These are phyloP conservation scores for Anthoceros angustus DNA, from an alignment of 225 moss, liverwort and hornwort genomes.

Conservation along the genomic window DNA sequence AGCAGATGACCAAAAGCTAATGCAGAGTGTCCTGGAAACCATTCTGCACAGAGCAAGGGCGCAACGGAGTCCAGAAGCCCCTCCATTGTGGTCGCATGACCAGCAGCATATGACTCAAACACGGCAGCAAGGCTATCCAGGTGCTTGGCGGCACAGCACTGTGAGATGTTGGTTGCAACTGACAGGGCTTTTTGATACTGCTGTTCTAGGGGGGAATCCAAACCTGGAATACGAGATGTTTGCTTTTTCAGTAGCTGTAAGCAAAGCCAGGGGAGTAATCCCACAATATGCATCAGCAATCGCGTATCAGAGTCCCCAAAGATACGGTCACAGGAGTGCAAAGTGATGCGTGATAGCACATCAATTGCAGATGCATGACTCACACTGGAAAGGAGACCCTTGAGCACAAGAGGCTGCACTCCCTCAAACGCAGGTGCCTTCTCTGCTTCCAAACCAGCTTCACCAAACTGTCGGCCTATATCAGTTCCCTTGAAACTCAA, in stretches of 20 bases:
- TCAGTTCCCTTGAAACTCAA: slow-evolving; percentile 84
- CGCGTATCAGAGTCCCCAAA: slow-evolving; percentile 97
- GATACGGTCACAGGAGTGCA: slow-evolving; percentile 93
- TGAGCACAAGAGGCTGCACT: slow-evolving; percentile 83
- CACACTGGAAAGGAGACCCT: slow-evolving; percentile 96
- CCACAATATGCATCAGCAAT: slow-evolving; percentile 94
- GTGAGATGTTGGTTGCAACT: slow-evolving; percentile 92
- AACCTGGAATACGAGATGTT: slow-evolving; percentile 22
- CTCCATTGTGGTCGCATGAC: slow-evolving; percentile 68
- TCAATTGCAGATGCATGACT: slow-evolving; percentile 99
- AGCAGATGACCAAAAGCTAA: slow-evolving; percentile 94
- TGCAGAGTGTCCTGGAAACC: slow-evolving; percentile 94
- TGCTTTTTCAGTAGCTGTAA: slow-evolving; percentile 78
- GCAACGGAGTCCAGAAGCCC: slow-evolving; percentile 75
- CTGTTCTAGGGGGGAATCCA: slow-evolving; percentile 91
- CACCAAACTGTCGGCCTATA: slow-evolving; percentile 40
- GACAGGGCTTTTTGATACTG: slow-evolving; percentile 95
- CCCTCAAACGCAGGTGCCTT: slow-evolving; percentile 90
- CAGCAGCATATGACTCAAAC: slow-evolving; percentile 88
- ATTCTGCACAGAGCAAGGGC: slow-evolving; percentile 74
- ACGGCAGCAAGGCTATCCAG: slow-evolving; percentile 69
- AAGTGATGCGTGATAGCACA: slow-evolving; percentile 86
- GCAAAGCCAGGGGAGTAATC: slow-evolving; percentile 93
- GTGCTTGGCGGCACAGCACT: slow-evolving; percentile 94
- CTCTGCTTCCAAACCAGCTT: slow-evolving; percentile 48